Evolutionary conservation across 495 filamentous ascomycete species (phyloP), one percentile per base, ranked within the genome.

Genomic region (Xeromyces bisporus): DNA sequence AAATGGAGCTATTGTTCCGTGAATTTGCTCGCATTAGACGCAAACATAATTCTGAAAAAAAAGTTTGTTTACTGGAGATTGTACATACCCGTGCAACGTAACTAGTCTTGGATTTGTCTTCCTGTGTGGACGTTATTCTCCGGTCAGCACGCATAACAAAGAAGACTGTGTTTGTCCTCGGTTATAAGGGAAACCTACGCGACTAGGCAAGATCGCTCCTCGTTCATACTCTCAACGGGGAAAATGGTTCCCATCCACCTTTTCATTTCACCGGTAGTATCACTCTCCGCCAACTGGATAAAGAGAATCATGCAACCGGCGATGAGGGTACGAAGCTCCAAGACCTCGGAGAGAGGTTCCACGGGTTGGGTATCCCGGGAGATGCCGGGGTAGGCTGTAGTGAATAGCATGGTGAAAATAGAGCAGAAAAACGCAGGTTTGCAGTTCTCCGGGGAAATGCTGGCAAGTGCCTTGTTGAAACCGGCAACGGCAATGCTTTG

Each of bases 381-480:
- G n/a, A 56, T 41, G 11, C 44, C 50, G 7, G 51, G 48, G 14
- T 52, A 50, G 1, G 54, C 56, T 4, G 44, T 50, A 6, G 52
- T 44, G 16, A 46, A 56, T 6, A 60, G 26, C 41, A 60, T 48
- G 23, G 58, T 58, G 18, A 60, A 51, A 14, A 60, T 50, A 2
- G 54, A 60, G 4, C 52, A 47, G 12, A 58, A 42, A 32, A 60
- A 60, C 1, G 56, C 56, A 2, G 56, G 48, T 9, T 50, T 52
- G 28, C 40, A 46, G 10, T 47, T 43, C 17, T 46, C 40, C 0
- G 45, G 28, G 3, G 44, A 36, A 15, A 56, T 42, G 2, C 44
- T 41, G 3, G 47, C 34, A 8, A 60, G 34, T 6, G 44, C 33
- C 16, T 42, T 44, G 7, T 52, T 43, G 11, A 60, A 37, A 0